These are phyloP conservation scores for Sporobolomyces phaffii DNA, from an alignment of 768 basidiomycete species.

Conservation along the genomic window DNA sequence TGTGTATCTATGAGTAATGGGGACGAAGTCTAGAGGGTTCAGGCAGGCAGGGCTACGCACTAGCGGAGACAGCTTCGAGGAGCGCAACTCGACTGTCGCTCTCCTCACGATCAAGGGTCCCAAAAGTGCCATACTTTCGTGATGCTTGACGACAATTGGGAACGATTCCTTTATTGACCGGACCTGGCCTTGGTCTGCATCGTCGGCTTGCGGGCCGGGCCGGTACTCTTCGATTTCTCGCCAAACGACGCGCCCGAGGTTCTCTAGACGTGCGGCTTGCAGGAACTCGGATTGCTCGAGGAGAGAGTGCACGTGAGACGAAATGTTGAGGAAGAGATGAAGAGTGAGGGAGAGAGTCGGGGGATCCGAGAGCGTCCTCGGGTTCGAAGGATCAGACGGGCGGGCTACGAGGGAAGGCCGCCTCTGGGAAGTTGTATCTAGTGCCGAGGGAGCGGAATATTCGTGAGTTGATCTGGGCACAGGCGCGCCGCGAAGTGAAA, in stretches of 20 bases:
- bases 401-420: background rate
- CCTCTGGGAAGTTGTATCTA: background rate
- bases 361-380: constrained; percentile 10
- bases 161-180: constrained; percentile 22
- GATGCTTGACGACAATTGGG: constrained; percentile 41
- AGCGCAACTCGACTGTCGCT: constrained; percentile 10
- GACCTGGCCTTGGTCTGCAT: background rate
- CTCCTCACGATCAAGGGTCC: constrained; percentile 18
- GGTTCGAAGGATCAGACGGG: background rate
- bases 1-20: background rate
- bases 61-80: background rate
- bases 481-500: too few species aligned
- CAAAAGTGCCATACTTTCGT: constrained; percentile 33
- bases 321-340: constrained; percentile 35
- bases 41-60: too few species aligned
- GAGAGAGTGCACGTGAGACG: constrained; percentile 38
- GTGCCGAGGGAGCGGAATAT: too few species aligned
- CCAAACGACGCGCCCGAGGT: constrained; percentile 39
- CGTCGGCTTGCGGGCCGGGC: constrained; percentile 6
- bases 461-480: too few species aligned
- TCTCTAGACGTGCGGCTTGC: constrained; percentile 39
- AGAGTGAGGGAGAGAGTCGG: constrained; percentile 34
- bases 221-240: constrained; percentile 31
- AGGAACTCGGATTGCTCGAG: constrained; percentile 37
- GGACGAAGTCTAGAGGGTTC: background rate